A percentile compares a stretch with the other conserved stretches of the same genome.
These are phyloP conservation scores for Kodamaea kaohsiungensis DNA, from an alignment of 805 yeast species.

Conservation along the genomic window DNA sequence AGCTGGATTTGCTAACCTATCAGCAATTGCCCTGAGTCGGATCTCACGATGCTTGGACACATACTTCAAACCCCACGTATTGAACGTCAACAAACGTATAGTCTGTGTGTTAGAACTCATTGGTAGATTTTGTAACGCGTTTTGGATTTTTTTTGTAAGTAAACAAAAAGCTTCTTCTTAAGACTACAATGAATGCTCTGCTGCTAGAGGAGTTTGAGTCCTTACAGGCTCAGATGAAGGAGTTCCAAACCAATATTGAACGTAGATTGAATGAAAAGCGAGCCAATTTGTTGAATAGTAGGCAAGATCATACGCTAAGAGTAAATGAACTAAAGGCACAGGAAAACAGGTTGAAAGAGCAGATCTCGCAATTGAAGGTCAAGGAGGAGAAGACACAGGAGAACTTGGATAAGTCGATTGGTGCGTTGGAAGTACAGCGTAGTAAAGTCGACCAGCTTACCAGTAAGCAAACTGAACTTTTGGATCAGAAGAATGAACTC, in stretches of 20 bases:
- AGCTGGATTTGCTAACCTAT: slow-evolving; percentile 47
- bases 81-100: slow-evolving; percentile 63
- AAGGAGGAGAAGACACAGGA: slow-evolving; percentile 28
- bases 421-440: slow-evolving; percentile 30
- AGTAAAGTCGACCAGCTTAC: slow-evolving; percentile 35
- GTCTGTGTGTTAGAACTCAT: not conserved
- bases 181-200: slow-evolving; percentile 1
- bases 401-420: slow-evolving; percentile 26
- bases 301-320: slow-evolving; percentile 32
- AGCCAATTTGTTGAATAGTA: slow-evolving; percentile 30
- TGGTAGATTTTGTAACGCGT: not conserved
- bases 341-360: slow-evolving; percentile 29
- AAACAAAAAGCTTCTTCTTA: not conserved
- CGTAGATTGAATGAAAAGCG: slow-evolving; percentile 33
- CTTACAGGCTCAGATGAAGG: slow-evolving; percentile 38
- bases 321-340: slow-evolving; percentile 33
- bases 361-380: slow-evolving; percentile 28
- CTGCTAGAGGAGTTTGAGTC: slow-evolving; percentile 35
- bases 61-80: slow-evolving; percentile 87
- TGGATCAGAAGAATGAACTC: slow-evolving; percentile 25
- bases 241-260: slow-evolving; percentile 40
- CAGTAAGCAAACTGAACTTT: slow-evolving; percentile 35
- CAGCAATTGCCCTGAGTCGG: slow-evolving; percentile 75
- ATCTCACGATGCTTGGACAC: slow-evolving; percentile 70
- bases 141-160: slow-evolving; percentile 1